Percentiles rank a stretch among this genome's conserved stretches.
phyloP scores from a whole-genome alignment of 108 stramenopile species.

The Nannochloropsis gaditana region DNA sequence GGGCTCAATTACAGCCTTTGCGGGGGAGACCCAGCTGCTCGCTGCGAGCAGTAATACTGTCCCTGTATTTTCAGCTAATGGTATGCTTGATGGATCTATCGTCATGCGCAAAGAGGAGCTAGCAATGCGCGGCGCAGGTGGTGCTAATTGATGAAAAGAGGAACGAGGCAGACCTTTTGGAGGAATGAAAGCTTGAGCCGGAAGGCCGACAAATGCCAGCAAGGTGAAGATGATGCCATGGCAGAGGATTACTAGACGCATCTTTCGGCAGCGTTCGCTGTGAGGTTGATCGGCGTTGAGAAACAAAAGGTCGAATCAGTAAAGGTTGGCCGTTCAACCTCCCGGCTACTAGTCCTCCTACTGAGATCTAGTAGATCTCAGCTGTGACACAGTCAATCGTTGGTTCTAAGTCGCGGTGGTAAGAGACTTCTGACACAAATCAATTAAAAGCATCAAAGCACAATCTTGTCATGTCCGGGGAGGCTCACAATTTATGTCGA shows the following conservation, averaged over 20 bases:
- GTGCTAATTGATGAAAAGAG: background rate
- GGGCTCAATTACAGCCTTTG: slow-evolving; percentile 33
- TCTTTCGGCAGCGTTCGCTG: background rate
- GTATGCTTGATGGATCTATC: background rate
- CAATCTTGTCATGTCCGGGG: too few relatives aligned
- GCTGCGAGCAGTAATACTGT: slow-evolving; percentile 24
- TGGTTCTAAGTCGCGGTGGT: too few relatives aligned
- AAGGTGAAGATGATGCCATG: background rate
- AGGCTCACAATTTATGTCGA: too few relatives aligned
- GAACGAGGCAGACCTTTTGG: background rate
- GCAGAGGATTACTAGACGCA: background rate
- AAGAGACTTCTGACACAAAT: too few relatives aligned
- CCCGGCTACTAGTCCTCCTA: too few relatives aligned
- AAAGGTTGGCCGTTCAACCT: too few relatives aligned
- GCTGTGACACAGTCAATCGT: too few relatives aligned
- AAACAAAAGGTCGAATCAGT: too few relatives aligned
- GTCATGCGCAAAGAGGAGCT: background rate
- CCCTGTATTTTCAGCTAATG: background rate
- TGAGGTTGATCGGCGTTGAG: too few relatives aligned
- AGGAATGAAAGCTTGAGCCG: background rate
- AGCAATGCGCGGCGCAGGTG: background rate
- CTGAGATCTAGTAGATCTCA: too few relatives aligned
- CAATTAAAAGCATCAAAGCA: too few relatives aligned
- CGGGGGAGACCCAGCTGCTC: slow-evolving; percentile 35
- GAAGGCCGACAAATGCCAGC: background rate